phyloP scores from a whole-genome alignment of 257 asterid species.

The Nyctanthes arbortristis region DNA sequence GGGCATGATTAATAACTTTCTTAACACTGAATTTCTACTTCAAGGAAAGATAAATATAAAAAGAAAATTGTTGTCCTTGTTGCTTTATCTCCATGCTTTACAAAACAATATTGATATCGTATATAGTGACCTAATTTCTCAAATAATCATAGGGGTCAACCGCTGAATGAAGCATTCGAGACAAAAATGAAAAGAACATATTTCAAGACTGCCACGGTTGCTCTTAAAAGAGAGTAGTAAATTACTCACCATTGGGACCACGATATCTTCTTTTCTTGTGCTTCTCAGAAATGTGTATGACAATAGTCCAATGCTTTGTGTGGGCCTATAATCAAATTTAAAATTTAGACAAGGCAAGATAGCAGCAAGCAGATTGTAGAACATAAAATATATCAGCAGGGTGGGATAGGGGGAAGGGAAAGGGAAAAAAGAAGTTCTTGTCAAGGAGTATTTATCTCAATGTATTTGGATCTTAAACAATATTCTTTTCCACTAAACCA shows the following conservation, averaged over 20 bases:
- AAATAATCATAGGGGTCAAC: not conserved
- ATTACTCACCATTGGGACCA: conserved; percentile 85
- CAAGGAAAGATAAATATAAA: not conserved
- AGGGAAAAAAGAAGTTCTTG: not conserved
- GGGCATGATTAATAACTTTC: not conserved
- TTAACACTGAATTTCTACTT: not conserved
- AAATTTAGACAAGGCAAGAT: not conserved
- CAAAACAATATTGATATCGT: conserved; percentile 11
- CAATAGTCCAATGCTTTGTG: conserved; percentile 84
- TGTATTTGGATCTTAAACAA: conserved; percentile 5
- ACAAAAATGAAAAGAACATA: conserved; percentile 4
- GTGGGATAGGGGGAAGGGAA: too few species aligned
- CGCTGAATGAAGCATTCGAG: not conserved
- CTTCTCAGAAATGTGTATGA: conserved; percentile 79
- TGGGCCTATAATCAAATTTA: conserved; percentile 47
- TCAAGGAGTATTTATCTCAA: not conserved
- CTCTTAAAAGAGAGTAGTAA: not conserved
- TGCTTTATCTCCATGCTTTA: conserved; percentile 1
- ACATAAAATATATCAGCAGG: not conserved
- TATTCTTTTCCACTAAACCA: conserved; percentile 6
- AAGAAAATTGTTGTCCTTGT: not conserved
- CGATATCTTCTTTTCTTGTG: conserved; percentile 85
- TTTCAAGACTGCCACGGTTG: not conserved
- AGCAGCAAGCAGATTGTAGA: not conserved
- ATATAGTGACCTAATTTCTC: conserved; percentile 5